Evolutionary conservation across 495 filamentous ascomycete genomes (phyloP).

Genomic region (Tuber aestivum): DNA sequence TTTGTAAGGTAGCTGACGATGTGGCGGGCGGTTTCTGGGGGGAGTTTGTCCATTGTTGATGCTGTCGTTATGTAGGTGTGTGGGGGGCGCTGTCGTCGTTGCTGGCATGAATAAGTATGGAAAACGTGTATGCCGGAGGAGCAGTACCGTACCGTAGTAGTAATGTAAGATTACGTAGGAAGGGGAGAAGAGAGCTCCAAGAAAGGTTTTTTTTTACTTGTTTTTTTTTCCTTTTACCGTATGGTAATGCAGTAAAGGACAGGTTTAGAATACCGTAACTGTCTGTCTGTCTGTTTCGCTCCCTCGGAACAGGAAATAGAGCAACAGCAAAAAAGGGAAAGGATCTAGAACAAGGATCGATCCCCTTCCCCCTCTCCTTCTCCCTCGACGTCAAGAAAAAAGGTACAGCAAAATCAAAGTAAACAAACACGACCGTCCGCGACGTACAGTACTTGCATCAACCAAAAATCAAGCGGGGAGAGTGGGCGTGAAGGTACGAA

Average conservation of each 20-base stretch:
- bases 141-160: neutral
- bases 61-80: neutral
- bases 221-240: neutral
- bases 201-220: neutral
- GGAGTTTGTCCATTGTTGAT: constrained; percentile 18
- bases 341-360: neutral
- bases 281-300: neutral
- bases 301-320: neutral
- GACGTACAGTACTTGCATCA: neutral
- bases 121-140: neutral
- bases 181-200: neutral
- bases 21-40: constrained; percentile 16
- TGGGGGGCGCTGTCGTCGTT: neutral
- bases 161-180: neutral
- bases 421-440: neutral
- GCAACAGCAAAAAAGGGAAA: neutral
- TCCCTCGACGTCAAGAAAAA: neutral
- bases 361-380: neutral
- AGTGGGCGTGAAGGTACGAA: neutral
- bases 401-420: neutral
- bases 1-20: constrained; percentile 11
- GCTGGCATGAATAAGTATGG: neutral
- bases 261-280: neutral
- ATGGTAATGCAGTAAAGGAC: neutral
- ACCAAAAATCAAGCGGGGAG: neutral